Conservation (phyloP, 495 filamentous ascomycete genomes). For the Neurospora sp. region DNA sequence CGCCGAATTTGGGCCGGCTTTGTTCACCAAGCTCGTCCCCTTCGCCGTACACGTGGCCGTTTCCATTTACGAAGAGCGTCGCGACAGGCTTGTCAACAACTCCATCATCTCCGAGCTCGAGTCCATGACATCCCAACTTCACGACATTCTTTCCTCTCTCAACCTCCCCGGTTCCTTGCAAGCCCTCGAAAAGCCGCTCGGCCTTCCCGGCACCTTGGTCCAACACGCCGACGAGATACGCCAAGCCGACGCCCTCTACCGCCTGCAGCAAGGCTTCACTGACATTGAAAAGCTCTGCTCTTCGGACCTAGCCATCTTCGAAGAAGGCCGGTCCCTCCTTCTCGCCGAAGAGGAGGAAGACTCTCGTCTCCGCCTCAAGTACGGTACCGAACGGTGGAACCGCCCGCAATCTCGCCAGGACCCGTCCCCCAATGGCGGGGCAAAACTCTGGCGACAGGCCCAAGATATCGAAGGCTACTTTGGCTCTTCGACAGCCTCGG, state of each 20-base stretch:
- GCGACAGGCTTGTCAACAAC: slow-evolving; percentile 79
- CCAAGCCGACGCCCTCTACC: slow-evolving; percentile 77
- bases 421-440: slow-evolving; percentile 45
- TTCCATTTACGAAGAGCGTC: slow-evolving; percentile 86
- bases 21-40: slow-evolving; percentile 88
- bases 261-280: slow-evolving; percentile 63
- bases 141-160: slow-evolving; percentile 70
- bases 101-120: slow-evolving; percentile 79
- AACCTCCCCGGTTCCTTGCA: slow-evolving; percentile 91
- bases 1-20: slow-evolving; percentile 65
- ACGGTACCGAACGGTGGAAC: slow-evolving; percentile 81
- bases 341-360: slow-evolving; percentile 77
- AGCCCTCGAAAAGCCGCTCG: slow-evolving; percentile 88
- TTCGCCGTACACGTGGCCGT: slow-evolving; percentile 93
- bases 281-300: slow-evolving; percentile 80
- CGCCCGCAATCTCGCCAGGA: slow-evolving; percentile 52
- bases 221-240: slow-evolving; percentile 91
- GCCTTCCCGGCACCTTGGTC: slow-evolving; percentile 71
- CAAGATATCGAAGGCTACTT: slow-evolving; percentile 81
- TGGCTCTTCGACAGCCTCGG: slow-evolving; percentile 71
- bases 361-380: slow-evolving; percentile 58
- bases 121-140: slow-evolving; percentile 64
- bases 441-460: slow-evolving; percentile 65
- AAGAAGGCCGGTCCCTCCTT: slow-evolving; percentile 70
- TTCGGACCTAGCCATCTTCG: slow-evolving; percentile 62